These are phyloP conservation scores for Metroxylon sagu DNA, from an alignment of 176 grass and related monocot genomes.

Conservation along the genomic window DNA sequence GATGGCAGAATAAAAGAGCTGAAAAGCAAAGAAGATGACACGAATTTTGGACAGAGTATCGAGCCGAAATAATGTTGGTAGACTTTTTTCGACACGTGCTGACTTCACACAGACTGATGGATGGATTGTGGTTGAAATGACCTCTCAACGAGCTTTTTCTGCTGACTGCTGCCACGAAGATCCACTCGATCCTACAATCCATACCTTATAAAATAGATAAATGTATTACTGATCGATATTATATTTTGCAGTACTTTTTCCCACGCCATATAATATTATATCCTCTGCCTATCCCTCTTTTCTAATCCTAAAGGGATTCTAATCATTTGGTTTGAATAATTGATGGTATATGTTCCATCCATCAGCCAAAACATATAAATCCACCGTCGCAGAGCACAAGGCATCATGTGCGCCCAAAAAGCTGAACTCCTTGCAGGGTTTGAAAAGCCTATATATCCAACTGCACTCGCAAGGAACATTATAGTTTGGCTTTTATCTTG, in stretches of 20 bases:
- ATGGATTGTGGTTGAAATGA: conserved; percentile 70
- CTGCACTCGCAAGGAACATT: no score
- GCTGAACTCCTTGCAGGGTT: conserved; percentile 22
- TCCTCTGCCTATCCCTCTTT: neutral
- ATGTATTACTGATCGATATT: no score
- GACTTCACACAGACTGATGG: conserved; percentile 25
- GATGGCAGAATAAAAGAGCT: no score
- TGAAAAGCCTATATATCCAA: no score
- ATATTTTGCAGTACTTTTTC: no score
- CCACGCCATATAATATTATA: no score
- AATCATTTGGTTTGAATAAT: conserved; percentile 71
- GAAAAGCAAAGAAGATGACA: neutral
- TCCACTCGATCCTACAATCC: no score
- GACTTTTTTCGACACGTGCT: conserved; percentile 29
- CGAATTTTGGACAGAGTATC: conserved; percentile 28
- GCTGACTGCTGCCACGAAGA: no score
- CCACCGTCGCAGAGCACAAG: conserved; percentile 19
- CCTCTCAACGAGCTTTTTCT: conserved; percentile 39
- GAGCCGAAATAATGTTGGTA: conserved; percentile 71
- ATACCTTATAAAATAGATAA: no score
- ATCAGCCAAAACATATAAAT: conserved; percentile 37
- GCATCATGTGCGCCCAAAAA: conserved; percentile 46
- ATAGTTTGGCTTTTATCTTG: no score
- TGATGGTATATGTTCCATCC: conserved; percentile 63
- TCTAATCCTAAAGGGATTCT: conserved; percentile 3